A percentile compares a stretch with the other conserved stretches of the same genome.
Evolutionary conservation across 1,284 basidiomycete species (phyloP).

Genomic region (Irpex sp.): DNA sequence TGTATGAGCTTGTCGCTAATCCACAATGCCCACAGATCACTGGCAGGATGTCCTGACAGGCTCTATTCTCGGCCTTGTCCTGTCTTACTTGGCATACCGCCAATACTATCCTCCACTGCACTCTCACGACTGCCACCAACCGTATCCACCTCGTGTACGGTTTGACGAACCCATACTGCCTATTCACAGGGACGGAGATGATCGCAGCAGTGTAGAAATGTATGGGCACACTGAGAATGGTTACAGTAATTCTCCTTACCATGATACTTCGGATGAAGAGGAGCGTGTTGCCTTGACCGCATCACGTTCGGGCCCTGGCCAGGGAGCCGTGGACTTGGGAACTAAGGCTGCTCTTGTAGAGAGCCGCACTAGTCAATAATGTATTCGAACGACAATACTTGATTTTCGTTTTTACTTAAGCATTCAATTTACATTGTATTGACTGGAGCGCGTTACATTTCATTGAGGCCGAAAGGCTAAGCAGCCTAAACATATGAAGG

Average conservation of each 20-base stretch:
- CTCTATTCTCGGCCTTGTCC: constrained; percentile 65
- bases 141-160: constrained; percentile 70
- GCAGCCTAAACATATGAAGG: no score
- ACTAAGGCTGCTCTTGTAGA: neutral
- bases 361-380: neutral
- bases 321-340: neutral
- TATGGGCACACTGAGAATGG: neutral
- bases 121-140: constrained; percentile 62
- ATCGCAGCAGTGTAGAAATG: neutral
- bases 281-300: neutral
- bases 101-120: constrained; percentile 73
- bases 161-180: constrained; percentile 41
- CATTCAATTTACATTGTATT: no score
- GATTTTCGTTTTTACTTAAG: no score
- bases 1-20: no score
- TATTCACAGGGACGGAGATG: constrained; percentile 20
- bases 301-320: neutral
- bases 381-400: neutral
- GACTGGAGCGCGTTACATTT: no score
- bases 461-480: no score
- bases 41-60: constrained; percentile 90
- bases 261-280: constrained; percentile 1
- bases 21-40: constrained; percentile 51
- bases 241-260: neutral
- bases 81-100: constrained; percentile 79